Percentiles rank a stretch among this genome's conserved stretches.
phyloP scores from a whole-genome alignment of 306 rosid species.

The Rosa rugosa region DNA sequence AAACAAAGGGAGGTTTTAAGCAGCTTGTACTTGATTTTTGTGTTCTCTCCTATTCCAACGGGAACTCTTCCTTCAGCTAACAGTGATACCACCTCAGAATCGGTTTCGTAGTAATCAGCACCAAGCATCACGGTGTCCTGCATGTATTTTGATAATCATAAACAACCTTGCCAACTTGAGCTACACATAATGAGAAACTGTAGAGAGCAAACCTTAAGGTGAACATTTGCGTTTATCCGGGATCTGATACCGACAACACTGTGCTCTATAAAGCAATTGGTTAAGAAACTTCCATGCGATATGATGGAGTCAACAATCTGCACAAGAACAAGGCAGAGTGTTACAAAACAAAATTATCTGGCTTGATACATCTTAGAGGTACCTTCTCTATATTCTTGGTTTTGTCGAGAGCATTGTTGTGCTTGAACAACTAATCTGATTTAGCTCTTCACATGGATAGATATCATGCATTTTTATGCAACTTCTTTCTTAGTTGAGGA shows the following conservation, averaged over 20 bases:
- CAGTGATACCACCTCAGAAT: slow-evolving; percentile 52
- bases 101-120: slow-evolving; percentile 90
- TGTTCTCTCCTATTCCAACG: slow-evolving; percentile 86
- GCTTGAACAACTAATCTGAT: background rate
- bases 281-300: slow-evolving; percentile 93
- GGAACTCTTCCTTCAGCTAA: slow-evolving; percentile 88
- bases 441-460: background rate
- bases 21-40: slow-evolving; percentile 63
- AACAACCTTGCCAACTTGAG: background rate
- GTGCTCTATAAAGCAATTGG: slow-evolving; percentile 71
- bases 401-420: background rate
- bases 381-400: background rate
- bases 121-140: slow-evolving; percentile 98
- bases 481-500: background rate
- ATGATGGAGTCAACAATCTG: slow-evolving; percentile 90
- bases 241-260: slow-evolving; percentile 91
- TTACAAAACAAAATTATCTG: background rate
- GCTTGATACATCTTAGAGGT: background rate
- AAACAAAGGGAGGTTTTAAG: slow-evolving; percentile 2
- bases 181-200: background rate
- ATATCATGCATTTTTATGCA: background rate
- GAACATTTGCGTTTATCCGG: slow-evolving; percentile 71
- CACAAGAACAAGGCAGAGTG: slow-evolving; percentile 25
- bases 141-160: slow-evolving; percentile 10
- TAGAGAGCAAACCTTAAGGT: slow-evolving; percentile 65